Evolutionary conservation across 148 eudicot species (phyloP).

Genomic region (Heliosperma pusillum): DNA sequence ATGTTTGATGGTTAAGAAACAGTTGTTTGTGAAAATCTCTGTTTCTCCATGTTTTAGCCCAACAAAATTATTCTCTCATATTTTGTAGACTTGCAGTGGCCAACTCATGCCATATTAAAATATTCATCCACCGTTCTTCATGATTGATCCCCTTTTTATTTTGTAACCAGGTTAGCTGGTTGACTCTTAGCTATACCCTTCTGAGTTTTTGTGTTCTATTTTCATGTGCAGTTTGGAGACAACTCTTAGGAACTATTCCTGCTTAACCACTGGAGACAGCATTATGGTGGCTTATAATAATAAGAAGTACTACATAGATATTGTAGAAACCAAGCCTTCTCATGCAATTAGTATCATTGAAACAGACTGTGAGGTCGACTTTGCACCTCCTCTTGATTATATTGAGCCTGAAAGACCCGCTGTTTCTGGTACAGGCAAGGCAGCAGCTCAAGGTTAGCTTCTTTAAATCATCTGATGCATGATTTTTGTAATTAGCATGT

Average conservation of each 20-base stretch:
- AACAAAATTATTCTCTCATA: not conserved
- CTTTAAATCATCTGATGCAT: not conserved
- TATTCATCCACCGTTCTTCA: no score
- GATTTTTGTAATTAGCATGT: not conserved
- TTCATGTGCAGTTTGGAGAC: conserved; percentile 83
- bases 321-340: conserved; percentile 77
- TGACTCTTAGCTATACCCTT: not conserved
- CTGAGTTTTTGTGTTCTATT: not conserved
- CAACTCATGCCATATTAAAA: not conserved
- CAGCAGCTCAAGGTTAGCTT: conserved; percentile 59
- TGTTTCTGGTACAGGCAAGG: conserved; percentile 44
- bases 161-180: not conserved
- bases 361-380: conserved; percentile 97
- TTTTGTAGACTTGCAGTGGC: not conserved
- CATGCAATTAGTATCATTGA: conserved; percentile 82
- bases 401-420: conserved; percentile 81
- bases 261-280: conserved; percentile 90
- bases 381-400: conserved; percentile 98
- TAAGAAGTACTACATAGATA: conserved; percentile 87
- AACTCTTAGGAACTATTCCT: conserved; percentile 83
- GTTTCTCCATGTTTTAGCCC: not conserved
- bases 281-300: conserved; percentile 92
- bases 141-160: not conserved
- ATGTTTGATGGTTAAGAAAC: not conserved
- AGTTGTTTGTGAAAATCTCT: not conserved